Evolutionary conservation across 2,329 filamentous ascomycete species (phyloP).

Genomic region (Ophiostoma ulmi): DNA sequence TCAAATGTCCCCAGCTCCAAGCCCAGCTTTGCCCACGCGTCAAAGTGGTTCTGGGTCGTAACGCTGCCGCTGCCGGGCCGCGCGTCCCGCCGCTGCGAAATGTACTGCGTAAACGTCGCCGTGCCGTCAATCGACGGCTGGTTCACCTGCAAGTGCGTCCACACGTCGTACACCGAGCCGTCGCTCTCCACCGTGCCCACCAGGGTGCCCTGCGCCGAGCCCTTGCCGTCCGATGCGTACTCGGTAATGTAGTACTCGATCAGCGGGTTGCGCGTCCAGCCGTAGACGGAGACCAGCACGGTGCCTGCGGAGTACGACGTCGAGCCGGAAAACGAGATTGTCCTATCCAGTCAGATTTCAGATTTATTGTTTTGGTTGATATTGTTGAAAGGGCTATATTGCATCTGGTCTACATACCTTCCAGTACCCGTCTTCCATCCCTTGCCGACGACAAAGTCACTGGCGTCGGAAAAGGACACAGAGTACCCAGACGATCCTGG

Average conservation of each 20-base stretch:
- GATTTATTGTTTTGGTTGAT: neutral
- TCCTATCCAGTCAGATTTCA: constrained; percentile 21
- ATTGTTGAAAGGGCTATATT: too few species aligned
- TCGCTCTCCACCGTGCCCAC: constrained; percentile 35
- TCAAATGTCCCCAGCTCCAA: constrained; percentile 45
- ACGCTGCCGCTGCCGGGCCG: constrained; percentile 45
- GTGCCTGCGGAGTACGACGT: constrained; percentile 30
- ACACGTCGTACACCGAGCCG: constrained; percentile 37
- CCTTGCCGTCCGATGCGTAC: constrained; percentile 33
- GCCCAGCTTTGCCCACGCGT: constrained; percentile 45
- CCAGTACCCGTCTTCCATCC: constrained; percentile 51
- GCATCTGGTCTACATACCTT: constrained; percentile 22
- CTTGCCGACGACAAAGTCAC: constrained; percentile 55
- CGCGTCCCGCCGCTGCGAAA: constrained; percentile 44
- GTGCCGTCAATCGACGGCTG: constrained; percentile 45
- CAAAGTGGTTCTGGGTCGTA: constrained; percentile 47
- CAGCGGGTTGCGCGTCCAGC: constrained; percentile 38
- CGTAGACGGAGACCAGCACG: constrained; percentile 37
- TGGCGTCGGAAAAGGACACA: constrained; percentile 41
- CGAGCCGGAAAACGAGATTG: constrained; percentile 32
- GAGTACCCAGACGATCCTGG: constrained; percentile 36
- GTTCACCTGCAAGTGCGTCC: constrained; percentile 37
- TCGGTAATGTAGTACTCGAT: constrained; percentile 40
- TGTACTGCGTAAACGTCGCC: constrained; percentile 47
- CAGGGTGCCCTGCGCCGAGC: constrained; percentile 32